Percentiles rank a stretch among this genome's conserved stretches.
Evolutionary conservation across 495 filamentous ascomycete genomes (phyloP).

Genomic region (Podospora conica): DNA sequence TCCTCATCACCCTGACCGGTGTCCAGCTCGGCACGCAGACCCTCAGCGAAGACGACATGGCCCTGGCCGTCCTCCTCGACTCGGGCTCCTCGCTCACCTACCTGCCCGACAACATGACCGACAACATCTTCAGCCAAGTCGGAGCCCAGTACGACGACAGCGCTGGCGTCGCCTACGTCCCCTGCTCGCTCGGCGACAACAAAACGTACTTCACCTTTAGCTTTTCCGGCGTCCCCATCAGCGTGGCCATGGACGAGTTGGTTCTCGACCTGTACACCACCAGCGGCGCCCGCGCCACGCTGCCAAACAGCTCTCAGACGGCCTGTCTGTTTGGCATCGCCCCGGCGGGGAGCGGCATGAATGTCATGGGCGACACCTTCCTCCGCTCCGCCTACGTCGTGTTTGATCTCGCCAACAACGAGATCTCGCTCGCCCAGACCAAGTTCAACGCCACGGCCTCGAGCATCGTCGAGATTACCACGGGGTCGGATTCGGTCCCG

Average conservation of each 20-base stretch:
- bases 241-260: slow-evolving; percentile 69
- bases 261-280: slow-evolving; percentile 57
- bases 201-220: slow-evolving; percentile 60
- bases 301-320: slow-evolving; percentile 53
- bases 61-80: slow-evolving; percentile 73
- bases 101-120: slow-evolving; percentile 64
- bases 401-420: slow-evolving; percentile 81
- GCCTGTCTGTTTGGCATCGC: slow-evolving; percentile 74
- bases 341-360: slow-evolving; percentile 57
- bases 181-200: slow-evolving; percentile 60
- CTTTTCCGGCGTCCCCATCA: slow-evolving; percentile 61
- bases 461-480: slow-evolving; percentile 66
- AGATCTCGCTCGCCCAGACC: slow-evolving; percentile 82
- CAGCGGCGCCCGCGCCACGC: slow-evolving; percentile 41
- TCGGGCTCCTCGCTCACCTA: slow-evolving; percentile 89
- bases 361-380: slow-evolving; percentile 88
- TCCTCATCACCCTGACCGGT: slow-evolving; percentile 71
- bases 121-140: slow-evolving; percentile 57
- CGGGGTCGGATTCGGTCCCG: slow-evolving; percentile 58
- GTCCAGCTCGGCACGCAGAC: slow-evolving; percentile 38
- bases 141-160: slow-evolving; percentile 54
- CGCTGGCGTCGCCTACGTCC: slow-evolving; percentile 58
- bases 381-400: slow-evolving; percentile 88
- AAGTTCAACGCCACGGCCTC: slow-evolving; percentile 66
- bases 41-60: slow-evolving; percentile 48